Conservation (phyloP, 2,329 filamentous ascomycete species). For the Mycosphaerella sp. region DNA sequence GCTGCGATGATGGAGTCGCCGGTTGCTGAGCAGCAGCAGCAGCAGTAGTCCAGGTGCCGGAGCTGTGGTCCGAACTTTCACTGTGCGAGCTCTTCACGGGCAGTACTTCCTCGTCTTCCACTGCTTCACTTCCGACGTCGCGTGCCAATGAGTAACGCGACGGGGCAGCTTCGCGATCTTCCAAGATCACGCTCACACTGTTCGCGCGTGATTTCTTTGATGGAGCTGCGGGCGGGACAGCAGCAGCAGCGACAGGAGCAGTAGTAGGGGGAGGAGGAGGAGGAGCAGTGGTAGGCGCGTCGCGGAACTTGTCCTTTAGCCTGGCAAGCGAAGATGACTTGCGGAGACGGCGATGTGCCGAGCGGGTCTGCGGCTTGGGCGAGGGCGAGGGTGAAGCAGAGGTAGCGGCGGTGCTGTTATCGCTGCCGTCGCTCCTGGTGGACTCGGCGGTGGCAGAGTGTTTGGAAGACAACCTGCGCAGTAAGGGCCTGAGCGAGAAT, state of each 20-base stretch:
- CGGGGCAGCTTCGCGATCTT: background rate
- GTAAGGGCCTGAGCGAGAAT: conserved; percentile 22
- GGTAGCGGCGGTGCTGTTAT: conserved; percentile 12
- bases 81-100: background rate
- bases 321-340: conserved; percentile 19
- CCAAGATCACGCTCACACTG: conserved; percentile 4
- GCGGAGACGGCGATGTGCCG: conserved; percentile 2
- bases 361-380: conserved; percentile 3
- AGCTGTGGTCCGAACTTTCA: background rate
- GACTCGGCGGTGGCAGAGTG: conserved; percentile 20
- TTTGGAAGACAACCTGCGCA: conserved; percentile 21
- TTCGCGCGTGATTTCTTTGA: background rate
- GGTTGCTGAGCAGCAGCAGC: conserved; percentile 3
- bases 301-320: conserved; percentile 23
- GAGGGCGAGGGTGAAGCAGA: conserved; percentile 15
- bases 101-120: background rate
- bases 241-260: background rate
- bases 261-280: too few species aligned
- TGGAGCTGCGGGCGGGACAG: background rate
- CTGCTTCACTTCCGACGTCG: background rate
- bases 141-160: background rate
- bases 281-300: background rate
- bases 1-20: conserved; percentile 5
- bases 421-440: conserved; percentile 17
- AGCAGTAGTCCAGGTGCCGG: background rate